Evolutionary conservation across 352 stramenopile species (phyloP).

Genomic region (Globisporangium cylindrosporum): DNA sequence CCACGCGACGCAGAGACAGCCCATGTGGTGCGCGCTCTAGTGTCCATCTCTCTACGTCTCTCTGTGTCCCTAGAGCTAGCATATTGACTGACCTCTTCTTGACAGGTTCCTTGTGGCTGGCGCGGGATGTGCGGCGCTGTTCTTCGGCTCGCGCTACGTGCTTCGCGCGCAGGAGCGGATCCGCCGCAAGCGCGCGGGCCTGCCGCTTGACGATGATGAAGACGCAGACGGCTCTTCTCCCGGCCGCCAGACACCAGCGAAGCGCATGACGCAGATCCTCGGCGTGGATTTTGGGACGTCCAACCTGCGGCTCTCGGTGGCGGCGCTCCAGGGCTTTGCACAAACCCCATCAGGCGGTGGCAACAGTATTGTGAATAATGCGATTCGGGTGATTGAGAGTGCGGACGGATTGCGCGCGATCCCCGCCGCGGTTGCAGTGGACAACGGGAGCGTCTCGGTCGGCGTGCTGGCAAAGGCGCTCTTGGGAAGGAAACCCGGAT

Average conservation of each 20-base stretch:
- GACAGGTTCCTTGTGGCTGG: slow-evolving; percentile 41
- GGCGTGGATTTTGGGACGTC: slow-evolving; percentile 55
- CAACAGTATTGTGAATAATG: background rate
- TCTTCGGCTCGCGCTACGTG: slow-evolving; percentile 54
- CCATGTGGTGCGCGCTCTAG: slow-evolving; percentile 32
- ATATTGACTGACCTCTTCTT: background rate
- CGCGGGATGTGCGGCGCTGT: slow-evolving; percentile 41
- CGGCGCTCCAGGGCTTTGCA: slow-evolving; percentile 23
- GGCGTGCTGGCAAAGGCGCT: slow-evolving; percentile 46
- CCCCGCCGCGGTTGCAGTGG: slow-evolving; percentile 52
- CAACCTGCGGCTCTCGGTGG: slow-evolving; percentile 47
- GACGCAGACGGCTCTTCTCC: slow-evolving; percentile 6
- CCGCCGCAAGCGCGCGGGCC: slow-evolving; percentile 33
- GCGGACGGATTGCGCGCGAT: slow-evolving; percentile 51
- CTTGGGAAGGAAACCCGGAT: slow-evolving; percentile 49
- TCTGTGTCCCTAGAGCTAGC: background rate
- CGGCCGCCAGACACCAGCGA: background rate
- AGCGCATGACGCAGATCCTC: slow-evolving; percentile 34
- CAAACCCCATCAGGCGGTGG: background rate
- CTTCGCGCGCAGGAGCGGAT: slow-evolving; percentile 59
- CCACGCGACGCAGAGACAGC: slow-evolving; percentile 47
- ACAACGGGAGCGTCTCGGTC: slow-evolving; percentile 54
- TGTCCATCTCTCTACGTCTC: background rate
- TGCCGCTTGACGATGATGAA: slow-evolving; percentile 43
- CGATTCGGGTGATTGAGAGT: slow-evolving; percentile 50